Conservation (phyloP, 78 protist species). For the Isochrysis galbana region DNA sequence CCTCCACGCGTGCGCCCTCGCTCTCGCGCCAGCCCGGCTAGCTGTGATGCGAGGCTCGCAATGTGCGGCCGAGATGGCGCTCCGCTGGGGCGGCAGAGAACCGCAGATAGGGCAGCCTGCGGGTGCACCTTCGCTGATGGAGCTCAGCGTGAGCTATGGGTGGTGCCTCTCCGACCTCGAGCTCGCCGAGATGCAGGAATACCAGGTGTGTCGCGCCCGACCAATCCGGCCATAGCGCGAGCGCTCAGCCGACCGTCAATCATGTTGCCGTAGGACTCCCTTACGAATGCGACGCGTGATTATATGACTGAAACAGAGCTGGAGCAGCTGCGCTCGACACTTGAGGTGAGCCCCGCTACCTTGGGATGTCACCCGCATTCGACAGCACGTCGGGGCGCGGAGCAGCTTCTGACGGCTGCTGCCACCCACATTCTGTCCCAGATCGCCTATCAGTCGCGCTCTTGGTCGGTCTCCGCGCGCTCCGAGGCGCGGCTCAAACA, state of each 20-base stretch:
- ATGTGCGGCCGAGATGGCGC: no score
- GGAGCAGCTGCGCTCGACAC: neutral
- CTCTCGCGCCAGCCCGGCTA: no score
- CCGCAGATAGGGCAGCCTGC: no score
- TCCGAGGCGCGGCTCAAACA: neutral
- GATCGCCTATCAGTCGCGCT: neutral
- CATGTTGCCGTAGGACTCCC: neutral
- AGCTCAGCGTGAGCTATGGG: neutral
- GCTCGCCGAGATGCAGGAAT: neutral
- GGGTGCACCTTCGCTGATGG: neutral
- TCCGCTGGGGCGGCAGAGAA: no score
- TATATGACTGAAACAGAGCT: neutral
- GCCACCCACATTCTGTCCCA: no score
- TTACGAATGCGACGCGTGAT: neutral
- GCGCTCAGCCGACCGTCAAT: neutral
- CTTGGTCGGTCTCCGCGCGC: neutral
- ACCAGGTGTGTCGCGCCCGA: neutral
- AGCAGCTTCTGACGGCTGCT: no score
- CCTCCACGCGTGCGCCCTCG: no score
- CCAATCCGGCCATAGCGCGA: neutral
- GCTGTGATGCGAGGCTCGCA: no score
- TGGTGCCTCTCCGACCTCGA: neutral
- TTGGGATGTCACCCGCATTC: no score
- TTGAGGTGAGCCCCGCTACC: no score
- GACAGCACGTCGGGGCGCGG: no score